These are phyloP conservation scores for Aspergillus sp. DNA, from an alignment of 2,329 filamentous ascomycete species.

Conservation along the genomic window DNA sequence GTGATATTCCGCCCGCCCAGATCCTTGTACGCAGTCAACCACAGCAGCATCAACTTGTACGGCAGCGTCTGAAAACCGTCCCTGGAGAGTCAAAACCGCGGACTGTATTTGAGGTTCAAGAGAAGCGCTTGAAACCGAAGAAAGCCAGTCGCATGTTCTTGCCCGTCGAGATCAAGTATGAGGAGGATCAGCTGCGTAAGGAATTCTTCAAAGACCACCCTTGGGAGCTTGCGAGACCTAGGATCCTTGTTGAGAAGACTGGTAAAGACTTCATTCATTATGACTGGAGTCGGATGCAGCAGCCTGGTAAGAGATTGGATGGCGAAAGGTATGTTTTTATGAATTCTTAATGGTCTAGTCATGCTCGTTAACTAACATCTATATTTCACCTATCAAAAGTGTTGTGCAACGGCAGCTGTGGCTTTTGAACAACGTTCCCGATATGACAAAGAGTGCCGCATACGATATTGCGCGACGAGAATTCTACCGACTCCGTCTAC, in stretches of 20 bases:
- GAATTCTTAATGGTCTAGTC: background rate
- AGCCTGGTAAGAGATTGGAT: conserved; percentile 75
- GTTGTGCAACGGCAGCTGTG: conserved; percentile 91
- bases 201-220: conserved; percentile 93
- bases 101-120: conserved; percentile 41
- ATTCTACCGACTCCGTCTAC: conserved; percentile 83
- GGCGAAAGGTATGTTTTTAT: conserved; percentile 73
- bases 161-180: conserved; percentile 76
- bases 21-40: conserved; percentile 63
- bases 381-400: conserved; percentile 52
- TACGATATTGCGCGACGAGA: conserved; percentile 89
- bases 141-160: conserved; percentile 79
- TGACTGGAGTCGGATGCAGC: conserved; percentile 79
- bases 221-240: conserved; percentile 91
- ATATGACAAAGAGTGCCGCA: conserved; percentile 67
- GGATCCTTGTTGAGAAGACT: conserved; percentile 81
- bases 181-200: conserved; percentile 79
- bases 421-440: conserved; percentile 69
- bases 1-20: conserved; percentile 63
- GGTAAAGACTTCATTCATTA: conserved; percentile 77
- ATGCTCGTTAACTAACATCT: conserved; percentile 16
- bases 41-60: conserved; percentile 48
- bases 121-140: conserved; percentile 53
- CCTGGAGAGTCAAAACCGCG: conserved; percentile 35
- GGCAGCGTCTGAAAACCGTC: conserved; percentile 43